Evolutionary conservation across 768 basidiomycete species (phyloP).

Genomic region (Auriculariales sp.): DNA sequence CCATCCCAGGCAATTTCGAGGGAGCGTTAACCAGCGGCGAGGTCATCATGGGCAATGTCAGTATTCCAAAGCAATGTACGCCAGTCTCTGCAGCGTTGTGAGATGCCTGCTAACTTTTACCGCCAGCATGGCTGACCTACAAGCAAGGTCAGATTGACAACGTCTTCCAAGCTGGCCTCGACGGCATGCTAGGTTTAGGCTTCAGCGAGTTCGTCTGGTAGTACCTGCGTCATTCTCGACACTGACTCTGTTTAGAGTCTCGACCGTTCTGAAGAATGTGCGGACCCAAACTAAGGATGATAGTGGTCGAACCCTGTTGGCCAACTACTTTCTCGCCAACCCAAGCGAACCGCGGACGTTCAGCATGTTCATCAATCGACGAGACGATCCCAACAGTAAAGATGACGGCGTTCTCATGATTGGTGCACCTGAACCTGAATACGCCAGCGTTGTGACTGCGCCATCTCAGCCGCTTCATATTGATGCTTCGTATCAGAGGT

Average conservation of each 20-base stretch:
- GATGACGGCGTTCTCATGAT: conserved; percentile 15
- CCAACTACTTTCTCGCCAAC: conserved; percentile 12
- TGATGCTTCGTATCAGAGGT: no score
- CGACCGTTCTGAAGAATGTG: no score
- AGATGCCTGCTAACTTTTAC: background rate
- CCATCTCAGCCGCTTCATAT: conserved; percentile 9
- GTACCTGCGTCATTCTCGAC: background rate
- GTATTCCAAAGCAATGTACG: background rate
- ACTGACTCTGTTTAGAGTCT: no score
- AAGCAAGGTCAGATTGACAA: background rate
- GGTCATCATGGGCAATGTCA: background rate
- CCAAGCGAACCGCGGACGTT: conserved; percentile 11
- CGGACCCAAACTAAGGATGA: no score
- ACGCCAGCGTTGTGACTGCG: conserved; percentile 2
- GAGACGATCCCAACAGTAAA: conserved; percentile 10
- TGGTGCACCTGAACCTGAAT: conserved; percentile 10
- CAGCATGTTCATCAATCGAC: conserved; percentile 14
- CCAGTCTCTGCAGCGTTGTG: background rate
- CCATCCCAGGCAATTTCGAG: background rate
- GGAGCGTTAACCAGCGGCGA: background rate
- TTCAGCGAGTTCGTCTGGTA: background rate
- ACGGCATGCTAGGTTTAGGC: background rate
- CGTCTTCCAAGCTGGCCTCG: background rate
- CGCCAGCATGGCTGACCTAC: background rate
- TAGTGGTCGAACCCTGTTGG: background rate